Percentiles rank a stretch among this genome's conserved stretches.
Evolutionary conservation across 192 early-diverging fungal genomes (phyloP).

Genomic region (Linnemannia hyalina): DNA sequence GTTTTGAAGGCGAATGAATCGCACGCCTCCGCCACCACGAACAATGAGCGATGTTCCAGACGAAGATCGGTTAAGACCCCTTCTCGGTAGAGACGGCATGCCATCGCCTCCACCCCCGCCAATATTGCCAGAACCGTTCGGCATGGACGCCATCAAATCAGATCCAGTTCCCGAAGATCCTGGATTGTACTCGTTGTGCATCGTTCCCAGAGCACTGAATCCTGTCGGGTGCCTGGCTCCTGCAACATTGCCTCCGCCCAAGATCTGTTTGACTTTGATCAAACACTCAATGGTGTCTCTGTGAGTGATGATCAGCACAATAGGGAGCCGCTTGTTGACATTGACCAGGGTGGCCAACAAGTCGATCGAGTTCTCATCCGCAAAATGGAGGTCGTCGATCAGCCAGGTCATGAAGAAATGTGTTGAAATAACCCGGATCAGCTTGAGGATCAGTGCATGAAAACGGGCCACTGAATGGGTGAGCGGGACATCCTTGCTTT

Average conservation of each 20-base stretch:
- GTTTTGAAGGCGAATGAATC: conserved; percentile 42
- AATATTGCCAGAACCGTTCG: background rate
- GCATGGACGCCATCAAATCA: background rate
- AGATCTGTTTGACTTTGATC: conserved; percentile 43
- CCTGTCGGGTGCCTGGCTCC: conserved; percentile 19
- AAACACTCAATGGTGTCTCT: conserved; percentile 42
- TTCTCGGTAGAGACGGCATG: background rate
- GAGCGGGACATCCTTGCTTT: conserved; percentile 41
- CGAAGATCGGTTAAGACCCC: background rate
- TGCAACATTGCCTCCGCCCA: conserved; percentile 35
- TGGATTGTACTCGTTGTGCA: conserved; percentile 23
- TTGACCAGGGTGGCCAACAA: conserved; percentile 46
- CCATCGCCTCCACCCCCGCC: background rate
- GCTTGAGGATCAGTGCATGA: conserved; percentile 41
- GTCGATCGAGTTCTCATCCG: conserved; percentile 49
- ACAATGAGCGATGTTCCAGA: conserved; percentile 28
- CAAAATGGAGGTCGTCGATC: conserved; percentile 52
- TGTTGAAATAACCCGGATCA: conserved; percentile 55
- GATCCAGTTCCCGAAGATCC: background rate
- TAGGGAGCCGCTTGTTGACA: conserved; percentile 49
- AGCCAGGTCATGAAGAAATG: conserved; percentile 58
- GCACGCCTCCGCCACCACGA: conserved; percentile 48
- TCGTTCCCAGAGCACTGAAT: conserved; percentile 20
- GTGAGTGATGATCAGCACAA: conserved; percentile 48
- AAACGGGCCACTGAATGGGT: conserved; percentile 46